Conservation (phyloP, 108 stramenopile genomes). For the Discostella pseudostelligera region DNA sequence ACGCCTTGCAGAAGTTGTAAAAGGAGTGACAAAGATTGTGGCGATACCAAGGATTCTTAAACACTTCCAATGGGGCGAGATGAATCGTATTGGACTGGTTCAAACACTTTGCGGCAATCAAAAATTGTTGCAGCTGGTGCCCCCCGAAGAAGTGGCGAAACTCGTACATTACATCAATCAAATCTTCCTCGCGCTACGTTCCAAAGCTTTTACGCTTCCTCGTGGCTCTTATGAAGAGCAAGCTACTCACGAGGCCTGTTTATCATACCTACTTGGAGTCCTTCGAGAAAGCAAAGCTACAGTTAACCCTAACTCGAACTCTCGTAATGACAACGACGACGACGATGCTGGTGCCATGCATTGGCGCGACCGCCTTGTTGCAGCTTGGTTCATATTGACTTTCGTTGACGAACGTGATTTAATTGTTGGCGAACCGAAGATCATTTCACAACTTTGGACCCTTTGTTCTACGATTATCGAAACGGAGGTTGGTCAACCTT, state of each 20-base stretch:
- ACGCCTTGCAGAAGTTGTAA: slow-evolving; percentile 82
- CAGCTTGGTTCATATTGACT: slow-evolving; percentile 73
- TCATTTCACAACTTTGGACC: slow-evolving; percentile 55
- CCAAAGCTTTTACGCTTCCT: slow-evolving; percentile 61
- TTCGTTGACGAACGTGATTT: slow-evolving; percentile 71
- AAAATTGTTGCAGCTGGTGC: slow-evolving; percentile 62
- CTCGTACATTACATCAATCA: slow-evolving; percentile 76
- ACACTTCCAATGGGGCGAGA: slow-evolving; percentile 51
- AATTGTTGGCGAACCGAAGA: slow-evolving; percentile 13
- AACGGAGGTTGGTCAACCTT: slow-evolving; percentile 78
- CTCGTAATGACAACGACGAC: slow-evolving; percentile 22
- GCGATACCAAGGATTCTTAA: slow-evolving; percentile 61
- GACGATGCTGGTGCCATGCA: slow-evolving; percentile 56
- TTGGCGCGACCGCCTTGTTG: slow-evolving; percentile 83
- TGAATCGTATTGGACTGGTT: slow-evolving; percentile 56
- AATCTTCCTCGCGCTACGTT: slow-evolving; percentile 73
- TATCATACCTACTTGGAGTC: slow-evolving; percentile 59
- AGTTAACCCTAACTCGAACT: slow-evolving; percentile 22
- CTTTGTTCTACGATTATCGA: slow-evolving; percentile 68
- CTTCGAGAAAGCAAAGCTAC: slow-evolving; percentile 24
- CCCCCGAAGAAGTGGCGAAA: slow-evolving; percentile 83
- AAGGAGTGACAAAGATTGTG: slow-evolving; percentile 76
- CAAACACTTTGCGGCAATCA: slow-evolving; percentile 72
- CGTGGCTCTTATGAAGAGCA: slow-evolving; percentile 50
- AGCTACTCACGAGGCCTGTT: slow-evolving; percentile 48